These are phyloP conservation scores for Fusarium pseudocircinatum DNA, from an alignment of 2,329 filamentous ascomycete genomes.

Conservation along the genomic window DNA sequence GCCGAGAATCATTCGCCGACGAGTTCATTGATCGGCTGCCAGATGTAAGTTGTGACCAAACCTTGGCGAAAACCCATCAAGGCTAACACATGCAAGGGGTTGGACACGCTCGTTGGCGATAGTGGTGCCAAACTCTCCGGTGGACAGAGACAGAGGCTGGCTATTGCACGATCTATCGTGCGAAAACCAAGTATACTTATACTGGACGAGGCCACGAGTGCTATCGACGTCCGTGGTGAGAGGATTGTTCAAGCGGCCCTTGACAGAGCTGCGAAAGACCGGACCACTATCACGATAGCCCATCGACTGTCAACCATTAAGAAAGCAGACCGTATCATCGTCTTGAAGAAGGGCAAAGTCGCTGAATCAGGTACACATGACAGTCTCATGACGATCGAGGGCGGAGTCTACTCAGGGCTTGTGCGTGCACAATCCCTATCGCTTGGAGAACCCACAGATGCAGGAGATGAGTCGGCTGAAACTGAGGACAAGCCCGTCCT, in stretches of 20 bases:
- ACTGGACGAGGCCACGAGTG: conserved; percentile 80
- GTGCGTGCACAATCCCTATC: conserved; percentile 71
- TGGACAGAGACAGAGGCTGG: conserved; percentile 86
- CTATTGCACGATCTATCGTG: conserved; percentile 79
- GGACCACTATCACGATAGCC: conserved; percentile 79
- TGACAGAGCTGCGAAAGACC: conserved; percentile 66
- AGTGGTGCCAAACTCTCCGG: conserved; percentile 81
- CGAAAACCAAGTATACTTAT: conserved; percentile 76
- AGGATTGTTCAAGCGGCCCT: conserved; percentile 72
- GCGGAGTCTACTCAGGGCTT: conserved; percentile 73
- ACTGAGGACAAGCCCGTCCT: conserved; percentile 55
- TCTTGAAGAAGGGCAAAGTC: conserved; percentile 75
- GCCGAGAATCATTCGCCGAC: conserved; percentile 73
- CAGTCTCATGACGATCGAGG: conserved; percentile 68
- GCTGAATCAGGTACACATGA: conserved; percentile 82
- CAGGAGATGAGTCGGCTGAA: conserved; percentile 46
- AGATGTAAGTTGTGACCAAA: conserved; percentile 49
- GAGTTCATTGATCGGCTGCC: conserved; percentile 74
- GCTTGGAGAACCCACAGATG: conserved; percentile 58
- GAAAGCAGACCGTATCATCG: conserved; percentile 81
- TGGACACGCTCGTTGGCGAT: conserved; percentile 80
- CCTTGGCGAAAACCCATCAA: not conserved
- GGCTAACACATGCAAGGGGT: conserved; percentile 59
- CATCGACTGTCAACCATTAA: conserved; percentile 80
- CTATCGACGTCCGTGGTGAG: conserved; percentile 65